Evolutionary conservation across 1,139 yeast species (phyloP).

Genomic region (Diutina neorugosa): DNA sequence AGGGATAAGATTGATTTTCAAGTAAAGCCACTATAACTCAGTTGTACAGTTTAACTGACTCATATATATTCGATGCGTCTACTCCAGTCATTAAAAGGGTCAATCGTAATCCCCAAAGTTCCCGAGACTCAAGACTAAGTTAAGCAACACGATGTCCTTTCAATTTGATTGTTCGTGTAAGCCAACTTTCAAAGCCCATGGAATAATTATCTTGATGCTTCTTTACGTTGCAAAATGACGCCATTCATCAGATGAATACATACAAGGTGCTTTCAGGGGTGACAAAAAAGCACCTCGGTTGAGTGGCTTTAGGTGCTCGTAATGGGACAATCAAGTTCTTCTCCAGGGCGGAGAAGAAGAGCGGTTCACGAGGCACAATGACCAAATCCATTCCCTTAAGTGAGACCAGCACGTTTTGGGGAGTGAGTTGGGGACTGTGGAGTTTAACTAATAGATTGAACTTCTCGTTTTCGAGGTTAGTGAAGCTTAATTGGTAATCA

Average conservation of each 20-base stretch:
- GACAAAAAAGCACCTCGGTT: constrained; percentile 1
- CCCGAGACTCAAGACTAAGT: too few species aligned
- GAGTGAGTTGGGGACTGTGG: neutral
- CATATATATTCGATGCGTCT: neutral
- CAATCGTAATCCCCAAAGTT: too few species aligned
- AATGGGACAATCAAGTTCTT: neutral
- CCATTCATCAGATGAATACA: neutral
- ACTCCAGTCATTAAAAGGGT: too few species aligned
- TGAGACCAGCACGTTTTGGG: neutral
- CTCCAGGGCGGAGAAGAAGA: neutral
- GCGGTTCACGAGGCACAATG: neutral
- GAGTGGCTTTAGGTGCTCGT: neutral
- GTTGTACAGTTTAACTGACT: neutral
- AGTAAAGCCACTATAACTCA: neutral
- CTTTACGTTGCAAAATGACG: too few species aligned
- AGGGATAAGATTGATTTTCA: too few species aligned
- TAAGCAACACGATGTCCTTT: too few species aligned
- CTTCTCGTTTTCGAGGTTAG: neutral
- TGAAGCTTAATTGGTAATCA: neutral
- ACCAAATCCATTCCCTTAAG: constrained; percentile 1
- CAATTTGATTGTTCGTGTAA: too few species aligned
- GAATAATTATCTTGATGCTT: too few species aligned
- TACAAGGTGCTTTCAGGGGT: neutral
- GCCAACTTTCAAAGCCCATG: too few species aligned
- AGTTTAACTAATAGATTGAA: neutral